Percentiles rank a stretch among this genome's conserved stretches.
These are phyloP conservation scores for Erodium maritimum DNA, from an alignment of 345 rosid genomes.

Conservation along the genomic window DNA sequence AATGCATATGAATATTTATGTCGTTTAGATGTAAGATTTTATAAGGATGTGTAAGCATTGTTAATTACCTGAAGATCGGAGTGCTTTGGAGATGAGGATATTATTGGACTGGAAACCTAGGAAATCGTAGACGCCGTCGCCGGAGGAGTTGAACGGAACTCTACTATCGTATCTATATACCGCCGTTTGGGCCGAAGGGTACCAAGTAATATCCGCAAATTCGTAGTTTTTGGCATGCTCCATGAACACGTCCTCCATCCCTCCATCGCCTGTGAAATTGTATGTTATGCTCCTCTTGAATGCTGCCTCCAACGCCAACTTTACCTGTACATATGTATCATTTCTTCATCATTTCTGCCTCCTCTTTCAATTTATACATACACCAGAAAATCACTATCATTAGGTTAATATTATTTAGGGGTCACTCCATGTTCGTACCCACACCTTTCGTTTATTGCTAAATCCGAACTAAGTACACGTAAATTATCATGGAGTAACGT, in stretches of 20 bases:
- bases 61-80: constrained; percentile 44
- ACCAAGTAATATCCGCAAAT: constrained; percentile 83
- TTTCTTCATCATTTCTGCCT: too few relatives aligned
- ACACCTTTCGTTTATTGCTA: too few relatives aligned
- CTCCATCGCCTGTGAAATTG: constrained; percentile 51
- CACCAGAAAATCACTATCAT: too few relatives aligned
- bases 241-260: constrained; percentile 37
- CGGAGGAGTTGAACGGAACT: constrained; percentile 33
- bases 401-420: too few relatives aligned
- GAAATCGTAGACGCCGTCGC: constrained; percentile 59
- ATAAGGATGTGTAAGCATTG: too few relatives aligned
- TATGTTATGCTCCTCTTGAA: constrained; percentile 71
- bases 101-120: constrained; percentile 61
- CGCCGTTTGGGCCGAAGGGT: constrained; percentile 57
- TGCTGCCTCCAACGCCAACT: constrained; percentile 39
- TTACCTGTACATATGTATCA: too few relatives aligned
- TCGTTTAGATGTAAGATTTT: too few relatives aligned
- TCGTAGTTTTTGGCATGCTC: constrained; percentile 57
- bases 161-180: constrained; percentile 67
- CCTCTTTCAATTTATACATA: too few relatives aligned
- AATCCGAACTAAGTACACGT: too few relatives aligned
- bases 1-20: too few relatives aligned
- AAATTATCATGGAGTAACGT: too few relatives aligned
- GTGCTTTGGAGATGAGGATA: constrained; percentile 40
- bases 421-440: too few relatives aligned